Base-by-base conservation (phyloP, 2,329 filamentous ascomycete species). In the Aureobasidium sp. region DNA sequence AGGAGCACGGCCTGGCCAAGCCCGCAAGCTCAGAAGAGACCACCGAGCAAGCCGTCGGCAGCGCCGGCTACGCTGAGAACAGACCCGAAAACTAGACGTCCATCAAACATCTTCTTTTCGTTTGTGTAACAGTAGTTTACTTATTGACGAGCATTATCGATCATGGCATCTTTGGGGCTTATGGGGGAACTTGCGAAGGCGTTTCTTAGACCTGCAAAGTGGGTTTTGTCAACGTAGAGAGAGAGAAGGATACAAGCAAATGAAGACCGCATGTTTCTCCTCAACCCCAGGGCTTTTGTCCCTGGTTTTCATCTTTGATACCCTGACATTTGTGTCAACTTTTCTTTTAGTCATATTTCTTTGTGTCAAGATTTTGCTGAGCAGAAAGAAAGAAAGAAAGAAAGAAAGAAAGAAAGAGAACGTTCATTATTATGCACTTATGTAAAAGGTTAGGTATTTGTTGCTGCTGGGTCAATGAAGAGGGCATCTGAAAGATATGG, bases 1-100 rank as follows among this genome's bases (percentile, higher is more conserved):
- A 92, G 83, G 91, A 97, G 81, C 92, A 99, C 71, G 93, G 93
- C 69, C 78, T 99, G 75, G 42, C 55, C 27, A 63, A 63, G 62
- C 44, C 61, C 20, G 36, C 29, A 36, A 49, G 36, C 31, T 49
- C 37, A 36, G 52, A 47, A 37, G 60, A 64, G 31, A 61, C 62
- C 34, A 63, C 59, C 11, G 66, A 68, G 61, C 53, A 63, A 17
- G 48, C 55, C 6, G 37, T 63, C 29, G 66, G 65, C 27, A 63
- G 61, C 12, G 65, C 64, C 41, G 66, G 63, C 42, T 66, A 67
- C 22, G 65, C 65, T 22, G 61, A 66, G 63, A 64, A 65, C 53
- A 63, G 65, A 61, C 53, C 59, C 36, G 65, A 66, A 41, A 63
- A 49, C 52, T 65, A 65, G 49, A 62, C 25, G 62, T 36, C 29